Evolutionary conservation across 2,329 filamentous ascomycete species (phyloP).

Genomic region (Scopulariopsis brevicaulis): DNA sequence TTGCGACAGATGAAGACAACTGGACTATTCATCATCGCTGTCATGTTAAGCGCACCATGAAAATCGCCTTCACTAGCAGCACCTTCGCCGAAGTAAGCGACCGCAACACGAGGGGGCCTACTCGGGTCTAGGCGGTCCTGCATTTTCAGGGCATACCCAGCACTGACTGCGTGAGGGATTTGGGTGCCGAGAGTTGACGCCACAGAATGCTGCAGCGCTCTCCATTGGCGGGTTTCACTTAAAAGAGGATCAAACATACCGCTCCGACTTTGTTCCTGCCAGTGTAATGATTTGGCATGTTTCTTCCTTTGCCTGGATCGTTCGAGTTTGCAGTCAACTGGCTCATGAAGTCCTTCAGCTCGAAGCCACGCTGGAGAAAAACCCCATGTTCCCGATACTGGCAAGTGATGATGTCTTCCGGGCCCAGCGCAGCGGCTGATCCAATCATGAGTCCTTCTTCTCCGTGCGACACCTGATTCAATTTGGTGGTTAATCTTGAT

Average conservation of each 20-base stretch:
- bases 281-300: slow-evolving; percentile 98
- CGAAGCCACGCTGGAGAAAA: slow-evolving; percentile 81
- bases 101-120: slow-evolving; percentile 55
- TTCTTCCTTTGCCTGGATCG: slow-evolving; percentile 71
- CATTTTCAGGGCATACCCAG: slow-evolving; percentile 79
- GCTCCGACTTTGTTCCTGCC: slow-evolving; percentile 76
- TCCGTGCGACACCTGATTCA: slow-evolving; percentile 83
- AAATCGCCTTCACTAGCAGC: slow-evolving; percentile 88
- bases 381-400: slow-evolving; percentile 94
- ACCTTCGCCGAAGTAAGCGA: slow-evolving; percentile 84
- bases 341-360: slow-evolving; percentile 82
- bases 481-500: no score
- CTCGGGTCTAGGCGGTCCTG: slow-evolving; percentile 63
- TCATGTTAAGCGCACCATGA: slow-evolving; percentile 83
- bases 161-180: slow-evolving; percentile 77
- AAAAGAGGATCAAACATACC: slow-evolving; percentile 31
- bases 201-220: slow-evolving; percentile 56
- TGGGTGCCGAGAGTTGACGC: slow-evolving; percentile 77
- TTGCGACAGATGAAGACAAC: slow-evolving; percentile 87
- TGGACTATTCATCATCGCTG: slow-evolving; percentile 77
- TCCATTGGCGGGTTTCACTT: background rate
- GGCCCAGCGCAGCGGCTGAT: slow-evolving; percentile 70
- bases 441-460: slow-evolving; percentile 93
- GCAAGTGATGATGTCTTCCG: slow-evolving; percentile 81
- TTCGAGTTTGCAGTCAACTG: slow-evolving; percentile 83